Base-by-base conservation (phyloP, 2,329 filamentous ascomycete species). In the Phyllosticta capitalensis region DNA sequence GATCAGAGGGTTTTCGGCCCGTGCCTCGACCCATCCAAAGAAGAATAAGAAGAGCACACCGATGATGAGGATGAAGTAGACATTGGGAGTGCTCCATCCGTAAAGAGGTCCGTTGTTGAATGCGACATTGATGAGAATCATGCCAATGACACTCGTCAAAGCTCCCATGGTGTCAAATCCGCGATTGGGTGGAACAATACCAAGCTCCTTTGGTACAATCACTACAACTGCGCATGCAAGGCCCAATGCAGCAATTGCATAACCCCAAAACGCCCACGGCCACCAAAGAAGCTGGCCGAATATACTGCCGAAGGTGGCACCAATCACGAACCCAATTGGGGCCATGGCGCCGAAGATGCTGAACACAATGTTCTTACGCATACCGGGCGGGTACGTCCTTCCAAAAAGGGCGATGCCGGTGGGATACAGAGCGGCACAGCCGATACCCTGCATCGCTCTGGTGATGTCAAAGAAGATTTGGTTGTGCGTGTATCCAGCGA, bases 381-480 rank as follows among this genome's bases (percentile, higher is more conserved):
- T 66, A 1, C 72, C 69, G 1, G 69, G 67, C 3, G 65, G 58
- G 59, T 74, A 74, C 1, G 68, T 65, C 14, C 66, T 63, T 12
- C 71, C 71, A 12, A 74, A 65, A 14, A 75, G 60, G 10, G 72
- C 72, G 2, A 75, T 64, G 20, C 71, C 72, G 58, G 74, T 75
- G 2, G 73, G 72, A 52, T 71, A 65, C 38, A 72, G 62, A 7
- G 74, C 56, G 1, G 73, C 71, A 24, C 69, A 67, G 6, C 72
- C 72, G 28, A 77, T 66, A 1, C 75, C 75, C 62, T 76, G 74
- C 59, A 76, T 68, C 0, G 68, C 73, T 38, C 75, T 67, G 57
- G 68, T 71, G 19, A 75, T 56, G 61, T 72, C 70, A 59, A 67
- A 68, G 54, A 67, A 64, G 17, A 67, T 67, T 49, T 72, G 69